Base-by-base conservation (phyloP, 257 asterid genomes). In the Gentiana dahurica region DNA sequence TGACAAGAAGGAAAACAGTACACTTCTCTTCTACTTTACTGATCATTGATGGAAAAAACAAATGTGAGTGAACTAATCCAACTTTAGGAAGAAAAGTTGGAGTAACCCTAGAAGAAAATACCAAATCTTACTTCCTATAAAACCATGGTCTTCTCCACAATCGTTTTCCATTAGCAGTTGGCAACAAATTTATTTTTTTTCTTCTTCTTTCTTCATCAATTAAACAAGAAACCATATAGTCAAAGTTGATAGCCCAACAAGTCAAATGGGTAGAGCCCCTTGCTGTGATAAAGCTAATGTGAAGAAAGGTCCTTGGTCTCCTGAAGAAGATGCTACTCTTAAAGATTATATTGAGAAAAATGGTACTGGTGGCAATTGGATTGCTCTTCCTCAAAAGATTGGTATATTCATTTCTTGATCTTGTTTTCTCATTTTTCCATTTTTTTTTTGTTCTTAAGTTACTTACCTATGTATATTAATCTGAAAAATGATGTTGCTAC, bases 281-380 rank as follows among this genome's bases (percentile, higher is more conserved):
- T 90, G 98, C 59, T 90, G 98, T 60, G 98, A 90, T 76, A 90
- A 90, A 83, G 82, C 81, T 10, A 87, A 79, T 45, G 98, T 90
- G 66, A 90, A 90, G 77, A 90, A 73, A 55, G 98, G 98, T 15
- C 98, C 98, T 32, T 91, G 98, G 98, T 75, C 96, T 9, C 92
- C 96, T 34, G 98, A 91, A 63, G 98, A 91, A 81, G 98, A 91
- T 61, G 94, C 92, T 2, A 82, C 61, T 54, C 95, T 91, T 67
- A 91, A 91, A 69, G 87, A 78, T 0, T 91, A 91, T 60, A 87
- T 91, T 43, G 98, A 91, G 41, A 77, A 70, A 45, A 50, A 75
- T 49, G 95, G 98, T 44, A 87, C 95, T 12, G 94, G 96, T 36
- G 92, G 90, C 2, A 90, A 90, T 57, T 90, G 98, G 98, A 87